Conservation (phyloP, 306 rosid genomes). For the Herpetospermum pedunculosum region DNA sequence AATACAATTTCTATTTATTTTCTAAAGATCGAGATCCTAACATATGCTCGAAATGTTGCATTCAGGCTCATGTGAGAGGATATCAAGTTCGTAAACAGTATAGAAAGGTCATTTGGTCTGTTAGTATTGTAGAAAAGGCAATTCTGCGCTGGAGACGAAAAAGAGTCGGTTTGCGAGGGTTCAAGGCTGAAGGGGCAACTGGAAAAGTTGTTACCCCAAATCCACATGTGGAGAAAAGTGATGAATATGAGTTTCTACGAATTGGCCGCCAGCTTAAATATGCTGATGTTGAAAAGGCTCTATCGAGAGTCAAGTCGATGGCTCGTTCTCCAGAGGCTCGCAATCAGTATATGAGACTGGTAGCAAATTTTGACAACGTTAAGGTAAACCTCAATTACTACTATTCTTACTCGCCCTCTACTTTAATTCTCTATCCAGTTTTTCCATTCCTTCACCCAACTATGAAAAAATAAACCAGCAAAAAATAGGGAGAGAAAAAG, state of each 20-base stretch:
- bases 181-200: slow-evolving; percentile 24
- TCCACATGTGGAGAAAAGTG: slow-evolving; percentile 22
- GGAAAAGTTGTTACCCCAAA: slow-evolving; percentile 17
- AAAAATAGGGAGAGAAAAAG: neutral
- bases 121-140: slow-evolving; percentile 53
- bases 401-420: neutral
- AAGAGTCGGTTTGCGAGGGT: slow-evolving; percentile 57
- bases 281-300: slow-evolving; percentile 55
- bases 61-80: slow-evolving; percentile 69
- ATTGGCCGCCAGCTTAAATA: slow-evolving; percentile 51
- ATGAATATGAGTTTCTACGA: slow-evolving; percentile 56
- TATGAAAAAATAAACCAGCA: neutral
- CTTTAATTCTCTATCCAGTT: neutral
- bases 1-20: neutral
- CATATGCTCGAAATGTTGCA: neutral
- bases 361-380: slow-evolving; percentile 30
- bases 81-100: slow-evolving; percentile 60
- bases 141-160: slow-evolving; percentile 74
- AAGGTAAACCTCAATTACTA: slow-evolving; percentile 24
- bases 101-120: slow-evolving; percentile 61
- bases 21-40: neutral
- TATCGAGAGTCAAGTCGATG: slow-evolving; percentile 55
- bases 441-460: neutral
- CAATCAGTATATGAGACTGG: slow-evolving; percentile 55
- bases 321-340: slow-evolving; percentile 49